Conservation (phyloP, 371 early-diverging fungal species). For the Syncephalis fuscata region DNA sequence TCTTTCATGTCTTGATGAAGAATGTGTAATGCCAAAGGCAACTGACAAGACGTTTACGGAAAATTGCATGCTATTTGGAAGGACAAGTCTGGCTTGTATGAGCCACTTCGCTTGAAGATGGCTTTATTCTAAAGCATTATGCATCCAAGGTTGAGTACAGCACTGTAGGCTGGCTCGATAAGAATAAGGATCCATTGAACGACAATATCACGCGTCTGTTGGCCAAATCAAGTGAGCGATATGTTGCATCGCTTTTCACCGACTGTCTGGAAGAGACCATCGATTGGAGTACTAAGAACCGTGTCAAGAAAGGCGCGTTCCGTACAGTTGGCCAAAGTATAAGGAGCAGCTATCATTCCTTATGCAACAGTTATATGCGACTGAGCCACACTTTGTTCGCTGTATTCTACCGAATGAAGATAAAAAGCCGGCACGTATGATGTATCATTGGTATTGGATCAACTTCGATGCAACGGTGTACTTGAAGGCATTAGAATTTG, state of each 20-base stretch:
- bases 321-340: slow-evolving; percentile 95
- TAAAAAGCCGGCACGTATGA: slow-evolving; percentile 80
- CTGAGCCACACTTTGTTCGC: slow-evolving; percentile 98
- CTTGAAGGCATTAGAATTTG: slow-evolving; percentile 99
- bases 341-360: slow-evolving; percentile 85
- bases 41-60: slow-evolving; percentile 92
- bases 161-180: slow-evolving; percentile 93
- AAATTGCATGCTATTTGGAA: slow-evolving; percentile 87
- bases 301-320: slow-evolving; percentile 41
- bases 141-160: slow-evolving; percentile 97
- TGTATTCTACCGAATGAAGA: slow-evolving; percentile 98
- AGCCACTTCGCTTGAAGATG: slow-evolving; percentile 73
- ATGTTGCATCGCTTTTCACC: slow-evolving; percentile 60
- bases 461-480: slow-evolving; percentile 98
- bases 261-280: slow-evolving; percentile 56
- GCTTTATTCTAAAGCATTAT: slow-evolving; percentile 94
- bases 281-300: slow-evolving; percentile 15
- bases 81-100: slow-evolving; percentile 75
- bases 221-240: slow-evolving; percentile 64
- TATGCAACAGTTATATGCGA: slow-evolving; percentile 82
- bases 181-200: slow-evolving; percentile 99
- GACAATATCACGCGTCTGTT: slow-evolving; percentile 85
- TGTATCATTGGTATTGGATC: slow-evolving; percentile 79
- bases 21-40: slow-evolving; percentile 98
- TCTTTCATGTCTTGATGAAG: slow-evolving; percentile 96